Evolutionary conservation across 2,329 filamentous ascomycete species (phyloP).

Genomic region (Xylaria sp.): DNA sequence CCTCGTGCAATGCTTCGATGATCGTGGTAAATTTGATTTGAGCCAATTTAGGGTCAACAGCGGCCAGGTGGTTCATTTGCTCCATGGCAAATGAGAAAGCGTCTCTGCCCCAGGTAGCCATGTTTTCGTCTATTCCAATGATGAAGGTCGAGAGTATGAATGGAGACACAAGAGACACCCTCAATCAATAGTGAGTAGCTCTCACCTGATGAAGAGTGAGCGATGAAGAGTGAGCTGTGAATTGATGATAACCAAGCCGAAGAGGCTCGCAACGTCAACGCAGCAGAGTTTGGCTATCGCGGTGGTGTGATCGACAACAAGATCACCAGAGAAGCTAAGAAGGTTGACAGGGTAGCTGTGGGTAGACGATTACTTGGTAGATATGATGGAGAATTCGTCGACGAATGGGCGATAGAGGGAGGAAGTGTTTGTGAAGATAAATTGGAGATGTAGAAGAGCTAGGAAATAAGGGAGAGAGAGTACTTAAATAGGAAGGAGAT

Average conservation of each 20-base stretch:
- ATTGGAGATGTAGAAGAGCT: conserved; percentile 4
- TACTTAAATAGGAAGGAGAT: neutral
- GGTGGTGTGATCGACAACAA: too few species aligned
- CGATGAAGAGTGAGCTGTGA: neutral
- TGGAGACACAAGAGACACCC: neutral
- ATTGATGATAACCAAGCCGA: neutral
- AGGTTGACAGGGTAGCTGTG: neutral
- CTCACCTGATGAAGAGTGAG: too few species aligned
- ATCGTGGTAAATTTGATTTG: neutral
- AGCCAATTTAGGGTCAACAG: neutral
- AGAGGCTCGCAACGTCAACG: neutral
- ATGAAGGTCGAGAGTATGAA: neutral
- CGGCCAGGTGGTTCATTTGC: neutral
- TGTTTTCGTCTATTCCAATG: neutral
- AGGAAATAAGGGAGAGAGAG: neutral
- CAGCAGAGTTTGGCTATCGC: neutral
- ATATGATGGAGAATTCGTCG: neutral
- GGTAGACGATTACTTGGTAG: neutral
- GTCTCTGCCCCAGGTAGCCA: neutral
- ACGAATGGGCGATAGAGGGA: neutral
- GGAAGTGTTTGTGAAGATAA: neutral
- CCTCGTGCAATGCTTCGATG: neutral
- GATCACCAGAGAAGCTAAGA: neutral
- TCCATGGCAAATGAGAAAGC: neutral
- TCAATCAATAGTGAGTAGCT: neutral